A percentile compares a stretch with the other conserved stretches of the same genome.
These are phyloP conservation scores for Fraxinus xanthoxyloides DNA, from an alignment of 305 asterid genomes.

Conservation along the genomic window DNA sequence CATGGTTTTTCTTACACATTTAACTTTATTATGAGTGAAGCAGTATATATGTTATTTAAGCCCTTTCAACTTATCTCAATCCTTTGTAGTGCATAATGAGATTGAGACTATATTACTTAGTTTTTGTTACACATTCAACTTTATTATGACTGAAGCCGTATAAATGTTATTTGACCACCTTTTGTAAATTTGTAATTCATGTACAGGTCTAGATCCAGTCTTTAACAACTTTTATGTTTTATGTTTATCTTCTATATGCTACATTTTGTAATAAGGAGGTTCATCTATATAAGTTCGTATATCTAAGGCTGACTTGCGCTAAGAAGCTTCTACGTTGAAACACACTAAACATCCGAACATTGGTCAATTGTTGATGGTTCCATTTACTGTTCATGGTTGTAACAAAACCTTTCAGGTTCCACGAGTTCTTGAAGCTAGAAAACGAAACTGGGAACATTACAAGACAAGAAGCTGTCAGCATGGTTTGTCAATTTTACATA, in stretches of 20 bases:
- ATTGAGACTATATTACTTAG: not conserved
- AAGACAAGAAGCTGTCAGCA: slow-evolving; percentile 97
- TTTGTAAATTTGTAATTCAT: not conserved
- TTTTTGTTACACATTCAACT: not conserved
- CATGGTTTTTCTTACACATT: not conserved
- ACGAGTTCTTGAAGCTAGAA: slow-evolving; percentile 85
- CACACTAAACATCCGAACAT: not conserved
- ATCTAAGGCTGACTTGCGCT: not conserved
- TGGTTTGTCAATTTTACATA: slow-evolving; percentile 53
- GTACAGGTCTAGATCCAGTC: not conserved
- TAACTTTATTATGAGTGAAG: not conserved
- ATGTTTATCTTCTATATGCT: not conserved
- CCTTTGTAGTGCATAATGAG: not conserved
- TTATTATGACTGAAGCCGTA: not conserved
- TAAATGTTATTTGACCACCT: not conserved
- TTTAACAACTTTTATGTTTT: not conserved
- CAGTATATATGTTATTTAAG: not conserved
- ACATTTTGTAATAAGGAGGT: not conserved
- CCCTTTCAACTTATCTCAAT: not conserved
- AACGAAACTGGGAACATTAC: slow-evolving; percentile 97
- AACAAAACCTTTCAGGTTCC: slow-evolving; percentile 61
- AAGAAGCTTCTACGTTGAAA: not conserved
- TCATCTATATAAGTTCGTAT: not conserved
- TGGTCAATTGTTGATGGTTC: slow-evolving; percentile 7
- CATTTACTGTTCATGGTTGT: slow-evolving; percentile 11